A percentile compares a stretch with the other conserved stretches of the same genome.
Evolutionary conservation across 345 rosid genomes (phyloP).

Genomic region (Aurinia saxatilis): DNA sequence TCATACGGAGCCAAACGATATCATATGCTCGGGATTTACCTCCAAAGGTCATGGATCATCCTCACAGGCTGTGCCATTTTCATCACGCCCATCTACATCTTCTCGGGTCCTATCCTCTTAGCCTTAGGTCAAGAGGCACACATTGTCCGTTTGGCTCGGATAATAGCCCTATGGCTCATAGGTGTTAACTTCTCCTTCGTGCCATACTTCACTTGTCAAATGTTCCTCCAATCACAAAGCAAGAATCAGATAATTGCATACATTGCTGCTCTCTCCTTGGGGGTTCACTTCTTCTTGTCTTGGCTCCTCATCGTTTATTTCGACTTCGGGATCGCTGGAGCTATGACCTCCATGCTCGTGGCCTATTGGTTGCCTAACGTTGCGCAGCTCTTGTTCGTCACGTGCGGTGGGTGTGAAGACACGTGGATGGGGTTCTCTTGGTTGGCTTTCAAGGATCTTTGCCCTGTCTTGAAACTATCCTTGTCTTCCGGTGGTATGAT

Average conservation of each 20-base stretch:
- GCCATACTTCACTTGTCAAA: slow-evolving; percentile 24
- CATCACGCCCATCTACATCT: slow-evolving; percentile 50
- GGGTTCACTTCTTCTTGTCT: slow-evolving; percentile 18
- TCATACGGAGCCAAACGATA: slow-evolving; percentile 63
- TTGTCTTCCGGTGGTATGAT: slow-evolving; percentile 51
- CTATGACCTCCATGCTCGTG: slow-evolving; percentile 13
- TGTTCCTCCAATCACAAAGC: slow-evolving; percentile 29
- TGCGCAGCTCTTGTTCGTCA: slow-evolving; percentile 22
- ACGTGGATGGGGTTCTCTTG: slow-evolving; percentile 64
- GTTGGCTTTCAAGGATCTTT: slow-evolving; percentile 45
- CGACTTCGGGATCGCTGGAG: slow-evolving; percentile 13
- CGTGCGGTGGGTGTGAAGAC: slow-evolving; percentile 50
- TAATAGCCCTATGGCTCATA: slow-evolving; percentile 44
- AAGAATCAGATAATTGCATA: slow-evolving; percentile 28
- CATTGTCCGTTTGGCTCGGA: slow-evolving; percentile 36
- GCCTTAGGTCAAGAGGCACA: slow-evolving; percentile 49
- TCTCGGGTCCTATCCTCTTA: slow-evolving; percentile 38
- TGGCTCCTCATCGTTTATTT: slow-evolving; percentile 29
- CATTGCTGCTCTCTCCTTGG: slow-evolving; percentile 39
- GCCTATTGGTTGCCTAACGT: slow-evolving; percentile 22
- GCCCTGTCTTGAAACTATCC: slow-evolving; percentile 39
- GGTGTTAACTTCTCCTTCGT: slow-evolving; percentile 37
- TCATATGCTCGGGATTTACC: slow-evolving; percentile 73
- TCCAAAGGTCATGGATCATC: slow-evolving; percentile 75
- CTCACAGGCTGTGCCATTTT: slow-evolving; percentile 22